A percentile compares a stretch with the other conserved stretches of the same genome.
These are phyloP conservation scores for Madurella fahalii DNA, from an alignment of 2,329 filamentous ascomycete species.

Conservation along the genomic window DNA sequence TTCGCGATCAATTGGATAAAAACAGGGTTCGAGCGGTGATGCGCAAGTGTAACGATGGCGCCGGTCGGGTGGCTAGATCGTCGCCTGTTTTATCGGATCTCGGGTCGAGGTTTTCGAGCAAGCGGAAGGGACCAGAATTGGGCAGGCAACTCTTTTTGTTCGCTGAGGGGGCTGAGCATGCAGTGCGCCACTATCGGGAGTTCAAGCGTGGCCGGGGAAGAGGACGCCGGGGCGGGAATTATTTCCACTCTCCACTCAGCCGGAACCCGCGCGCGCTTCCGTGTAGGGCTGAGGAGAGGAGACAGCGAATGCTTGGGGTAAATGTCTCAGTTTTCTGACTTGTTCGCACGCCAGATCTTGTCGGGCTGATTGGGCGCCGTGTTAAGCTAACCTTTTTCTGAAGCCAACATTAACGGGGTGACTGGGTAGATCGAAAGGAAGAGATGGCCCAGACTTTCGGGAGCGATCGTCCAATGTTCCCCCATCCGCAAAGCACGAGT, in stretches of 20 bases:
- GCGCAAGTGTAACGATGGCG: neutral
- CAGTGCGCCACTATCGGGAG: constrained; percentile 15
- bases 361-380: neutral
- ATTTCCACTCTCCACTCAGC: too few relatives aligned
- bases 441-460: neutral
- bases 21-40: neutral
- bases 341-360: neutral
- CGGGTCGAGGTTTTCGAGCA: neutral
- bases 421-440: neutral
- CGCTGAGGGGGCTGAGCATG: constrained; percentile 17
- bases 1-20: constrained; percentile 7
- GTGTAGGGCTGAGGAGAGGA: constrained; percentile 17
- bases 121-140: constrained; percentile 3
- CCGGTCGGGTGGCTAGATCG: neutral
- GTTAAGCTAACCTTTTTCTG: neutral
- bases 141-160: constrained; percentile 22
- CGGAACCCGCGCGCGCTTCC: too few relatives aligned
- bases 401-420: neutral
- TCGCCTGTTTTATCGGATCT: neutral
- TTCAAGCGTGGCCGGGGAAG: constrained; percentile 6
- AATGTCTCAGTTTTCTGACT: neutral
- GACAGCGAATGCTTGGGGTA: neutral
- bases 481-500: neutral
- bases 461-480: constrained; percentile 7
- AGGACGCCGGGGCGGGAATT: too few relatives aligned